Base-by-base conservation (phyloP, 2,329 filamentous ascomycete species). In the Fusarium gaditjirri region DNA sequence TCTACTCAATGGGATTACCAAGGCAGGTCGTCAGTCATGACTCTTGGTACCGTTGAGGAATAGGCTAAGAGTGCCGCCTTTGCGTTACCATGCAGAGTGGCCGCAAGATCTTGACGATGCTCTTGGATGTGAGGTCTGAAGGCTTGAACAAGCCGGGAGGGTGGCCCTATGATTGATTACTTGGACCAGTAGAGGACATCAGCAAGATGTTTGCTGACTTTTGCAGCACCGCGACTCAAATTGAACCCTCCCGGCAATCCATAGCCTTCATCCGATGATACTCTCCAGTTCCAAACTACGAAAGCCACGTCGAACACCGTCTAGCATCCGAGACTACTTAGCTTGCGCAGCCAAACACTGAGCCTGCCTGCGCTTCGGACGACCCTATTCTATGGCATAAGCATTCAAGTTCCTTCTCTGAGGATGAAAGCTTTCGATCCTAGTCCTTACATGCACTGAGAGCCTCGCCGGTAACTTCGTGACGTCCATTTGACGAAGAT, bases 301-400 rank as follows among this genome's bases (percentile, higher is more conserved):
- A n/a, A 16, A 19, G 3, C 25, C 4, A 29, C 9, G 9, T 29
- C 25, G 6, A 2, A n/a, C 25, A n/a, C 6, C 4, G 9, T 16
- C 43, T 29, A 46, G 6, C 19, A 29, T 16, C 19, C 5, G 13
- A 46, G 43, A 44, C 23, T 10, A 14, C 12, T 5, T 14, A 14
- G 17, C 25, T 14, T 14, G 8, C 19, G 1, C 43, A 46, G 4
- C 13, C 9, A 16, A n/a, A n/a, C 13, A 29, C 19, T 46, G 9
- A 16, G 8, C 6, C 43, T 2, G 5, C 8, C 13, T n/a, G 6
- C 2, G 8, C 25, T 21, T 29, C 25, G 25, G 5, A 8, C 1
- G 12, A 5, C 8, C 12, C 6, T 46, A 2, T 10, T 27, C 8
- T 4, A 14, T 5, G 12, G 8, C 12, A 46, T 7, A 3, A 11